Base-by-base conservation (phyloP, 495 filamentous ascomycete genomes). In the Thermochaetoides thermophila region DNA sequence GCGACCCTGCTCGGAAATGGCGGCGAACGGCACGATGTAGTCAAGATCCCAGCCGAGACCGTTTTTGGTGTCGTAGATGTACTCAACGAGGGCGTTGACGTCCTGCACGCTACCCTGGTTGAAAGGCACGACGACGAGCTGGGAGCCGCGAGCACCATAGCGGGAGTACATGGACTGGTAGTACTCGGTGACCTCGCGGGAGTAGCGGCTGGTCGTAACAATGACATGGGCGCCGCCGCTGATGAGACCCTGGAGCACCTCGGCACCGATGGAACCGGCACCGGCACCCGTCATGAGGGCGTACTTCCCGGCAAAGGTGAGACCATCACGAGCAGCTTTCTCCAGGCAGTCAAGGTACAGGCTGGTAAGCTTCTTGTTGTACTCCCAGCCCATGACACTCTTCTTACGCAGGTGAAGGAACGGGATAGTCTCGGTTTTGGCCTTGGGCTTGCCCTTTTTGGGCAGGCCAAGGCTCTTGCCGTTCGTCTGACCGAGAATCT, bases 101-200 rank as follows among this genome's bases (percentile, higher is more conserved):
- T 99, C 89, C 58, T 96, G 87, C 56, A 93, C 86, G 59, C 85
- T 94, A 32, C 87, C 89, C 59, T 95, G 87, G 55, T 99, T 99
- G 70, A 96, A 99, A 10, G 89, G 89, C 25, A 96, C 91, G 18
- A 99, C 91, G 27, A 96, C 82, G 14, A 99, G 72, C 59, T 96
- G 84, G 34, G 89, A 96, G 38, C 91, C 89, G 40, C 84, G 83
- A 30, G 82, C 78, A 45, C 89, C 89, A 48, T 76, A 93, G 29
- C 85, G 77, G 42, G 86, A 76, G 53, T 96, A 99, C 84, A 99
- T 96, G 27, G 81, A 76, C 61, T 96, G 89, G 61, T 96, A 99
- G 63, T 96, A 96, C 61, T 99, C 91, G 16, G 91, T 99, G 31
- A 96, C 89, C 51, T 95, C 81, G 23, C 84, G 84, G 2, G 91